phyloP scores from a whole-genome alignment of 2,329 filamentous ascomycete genomes.

The Monilinia fructigena region DNA sequence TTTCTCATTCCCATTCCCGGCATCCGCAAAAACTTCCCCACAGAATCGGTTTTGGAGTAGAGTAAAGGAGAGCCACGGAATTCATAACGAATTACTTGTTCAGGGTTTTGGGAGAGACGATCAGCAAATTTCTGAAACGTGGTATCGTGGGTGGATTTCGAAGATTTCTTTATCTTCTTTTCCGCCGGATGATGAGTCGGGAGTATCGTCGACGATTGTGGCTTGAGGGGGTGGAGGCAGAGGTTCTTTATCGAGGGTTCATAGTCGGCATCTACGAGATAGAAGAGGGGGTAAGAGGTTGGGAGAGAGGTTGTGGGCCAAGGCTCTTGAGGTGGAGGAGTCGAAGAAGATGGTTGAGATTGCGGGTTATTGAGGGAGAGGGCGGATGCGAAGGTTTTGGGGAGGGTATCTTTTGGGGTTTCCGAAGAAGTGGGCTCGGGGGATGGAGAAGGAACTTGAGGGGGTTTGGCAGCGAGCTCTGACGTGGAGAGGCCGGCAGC shows the following conservation, averaged over 20 bases:
- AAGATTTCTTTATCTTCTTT: slow-evolving; percentile 70
- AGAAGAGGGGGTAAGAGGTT: slow-evolving; percentile 69
- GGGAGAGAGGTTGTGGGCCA: slow-evolving; percentile 75
- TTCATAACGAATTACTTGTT: slow-evolving; percentile 80
- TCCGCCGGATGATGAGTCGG: slow-evolving; percentile 39
- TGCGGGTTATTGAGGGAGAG: slow-evolving; percentile 66
- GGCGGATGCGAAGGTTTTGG: slow-evolving; percentile 68
- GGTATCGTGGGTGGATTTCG: slow-evolving; percentile 70
- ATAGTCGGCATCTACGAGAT: slow-evolving; percentile 85
- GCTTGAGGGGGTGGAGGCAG: slow-evolving; percentile 50
- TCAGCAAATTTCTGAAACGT: slow-evolving; percentile 80
- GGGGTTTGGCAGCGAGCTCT: slow-evolving; percentile 45
- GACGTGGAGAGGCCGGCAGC: slow-evolving; percentile 31
- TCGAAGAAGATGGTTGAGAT: slow-evolving; percentile 37
- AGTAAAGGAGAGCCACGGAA: slow-evolving; percentile 71
- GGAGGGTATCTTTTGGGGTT: slow-evolving; percentile 43
- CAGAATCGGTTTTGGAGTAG: slow-evolving; percentile 73
- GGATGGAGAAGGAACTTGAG: slow-evolving; percentile 38
- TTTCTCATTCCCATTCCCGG: slow-evolving; percentile 29
- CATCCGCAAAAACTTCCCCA: slow-evolving; percentile 61
- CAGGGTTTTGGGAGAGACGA: slow-evolving; percentile 74
- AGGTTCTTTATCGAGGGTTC: slow-evolving; percentile 70
- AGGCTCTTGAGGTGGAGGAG: slow-evolving; percentile 55
- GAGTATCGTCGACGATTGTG: slow-evolving; percentile 50
- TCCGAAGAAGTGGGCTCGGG: slow-evolving; percentile 24